phyloP scores from a whole-genome alignment of 768 basidiomycete genomes.

The Pholiota conissans region DNA sequence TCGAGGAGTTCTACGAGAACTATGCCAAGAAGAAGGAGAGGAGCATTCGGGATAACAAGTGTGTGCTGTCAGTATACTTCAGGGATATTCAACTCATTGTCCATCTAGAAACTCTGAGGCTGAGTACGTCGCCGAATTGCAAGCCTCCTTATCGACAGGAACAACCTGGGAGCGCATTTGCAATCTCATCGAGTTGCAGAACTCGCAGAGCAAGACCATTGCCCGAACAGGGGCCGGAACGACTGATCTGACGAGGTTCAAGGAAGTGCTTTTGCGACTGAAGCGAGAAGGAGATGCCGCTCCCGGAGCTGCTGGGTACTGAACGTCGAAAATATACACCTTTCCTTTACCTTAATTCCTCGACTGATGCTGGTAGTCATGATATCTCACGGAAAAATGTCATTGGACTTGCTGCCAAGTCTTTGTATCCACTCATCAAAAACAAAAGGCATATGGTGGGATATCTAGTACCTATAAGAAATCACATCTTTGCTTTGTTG shows the following conservation, averaged over 20 bases:
- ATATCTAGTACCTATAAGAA: neutral
- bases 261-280: constrained; percentile 87
- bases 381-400: neutral
- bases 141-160: constrained; percentile 77
- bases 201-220: constrained; percentile 96
- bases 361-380: constrained; percentile 3
- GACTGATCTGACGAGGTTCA: constrained; percentile 86
- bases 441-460: too few relatives aligned
- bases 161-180: constrained; percentile 97
- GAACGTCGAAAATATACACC: constrained; percentile 12
- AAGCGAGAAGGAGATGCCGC: constrained; percentile 89
- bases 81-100: neutral
- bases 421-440: neutral
- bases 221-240: constrained; percentile 85
- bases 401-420: neutral
- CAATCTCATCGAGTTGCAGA: constrained; percentile 82
- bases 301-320: constrained; percentile 94
- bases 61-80: constrained; percentile 4
- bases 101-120: constrained; percentile 78
- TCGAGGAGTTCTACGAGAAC: constrained; percentile 89
- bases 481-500: constrained; percentile 17
- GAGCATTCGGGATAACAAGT: constrained; percentile 96
- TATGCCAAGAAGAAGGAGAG: constrained; percentile 88
- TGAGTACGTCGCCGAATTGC: constrained; percentile 71
- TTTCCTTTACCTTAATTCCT: neutral